Evolutionary conservation across 345 rosid species (phyloP), one percentile per base, ranked within the genome.

Genomic region (Gossypioides kirkii): DNA sequence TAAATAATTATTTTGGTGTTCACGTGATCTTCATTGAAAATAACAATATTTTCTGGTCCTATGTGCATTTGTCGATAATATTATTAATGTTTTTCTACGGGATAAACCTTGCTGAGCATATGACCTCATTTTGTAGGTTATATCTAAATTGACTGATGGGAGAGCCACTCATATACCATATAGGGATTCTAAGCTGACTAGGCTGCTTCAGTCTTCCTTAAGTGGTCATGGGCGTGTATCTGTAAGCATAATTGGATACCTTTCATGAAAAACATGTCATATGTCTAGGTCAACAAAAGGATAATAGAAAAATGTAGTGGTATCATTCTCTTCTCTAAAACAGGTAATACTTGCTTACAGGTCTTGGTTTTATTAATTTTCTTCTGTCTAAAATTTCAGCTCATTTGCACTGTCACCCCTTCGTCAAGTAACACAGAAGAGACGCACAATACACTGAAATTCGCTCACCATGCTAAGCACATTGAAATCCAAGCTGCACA

Each of bases 141-240:
- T 96, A 85, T 92, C 99, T 63, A 96, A 96, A 81, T 86, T 96
- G 82, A 96, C 98, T 12, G 98, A 96, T 84, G 94, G 80, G 70
- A 90, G 84, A 78, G 93, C 96, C 70, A 77, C 87, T 64, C 99
- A 96, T 79, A 84, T 96, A 86, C 99, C 99, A 41, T 96, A 92
- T 76, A 87, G 99, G 83, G 99, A 93, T 88, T 96, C 99, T 64
- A 96, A 96, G 82, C 76, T 96, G 83, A 96, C 99, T 17, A 88
- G 99, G 84, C 91, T 96, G 61, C 97, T 96, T 78, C 98, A 92
- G 83, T 96, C 94, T 68, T 96, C 98, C 73, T 78, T 96, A 77
- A 91, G 98, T 80, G 99, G 99, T 77, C 98, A 91, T 80, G 99
- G 96, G 69, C 98, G 96, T 80, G 99, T 96, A 81, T 91, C 99